phyloP scores from a whole-genome alignment of 345 rosid genomes.

The Nephelium lappaceum region DNA sequence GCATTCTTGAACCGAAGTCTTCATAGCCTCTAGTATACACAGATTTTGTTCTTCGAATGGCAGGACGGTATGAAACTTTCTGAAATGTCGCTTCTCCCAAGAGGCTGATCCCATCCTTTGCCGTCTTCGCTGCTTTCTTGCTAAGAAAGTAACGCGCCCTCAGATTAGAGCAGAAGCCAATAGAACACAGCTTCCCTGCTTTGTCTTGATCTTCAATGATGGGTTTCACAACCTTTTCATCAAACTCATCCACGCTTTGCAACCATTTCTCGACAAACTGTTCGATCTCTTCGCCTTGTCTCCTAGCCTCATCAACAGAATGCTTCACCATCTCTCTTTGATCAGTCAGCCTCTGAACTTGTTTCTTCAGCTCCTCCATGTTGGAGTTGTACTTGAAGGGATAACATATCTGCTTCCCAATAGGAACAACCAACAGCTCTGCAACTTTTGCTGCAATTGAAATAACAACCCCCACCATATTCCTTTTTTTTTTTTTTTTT shows the following conservation, averaged over 20 bases:
- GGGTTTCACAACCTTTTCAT: neutral
- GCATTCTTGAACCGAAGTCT: neutral
- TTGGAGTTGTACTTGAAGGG: neutral
- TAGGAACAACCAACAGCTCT: neutral
- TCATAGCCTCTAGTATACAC: neutral
- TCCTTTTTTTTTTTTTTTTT: too few relatives aligned
- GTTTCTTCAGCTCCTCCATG: neutral
- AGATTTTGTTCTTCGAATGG: neutral
- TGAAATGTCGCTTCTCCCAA: neutral
- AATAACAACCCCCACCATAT: neutral
- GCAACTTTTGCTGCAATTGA: neutral
- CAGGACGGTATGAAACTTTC: neutral
- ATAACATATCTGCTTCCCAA: too few relatives aligned
- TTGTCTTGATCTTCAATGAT: neutral
- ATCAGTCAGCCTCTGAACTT: neutral
- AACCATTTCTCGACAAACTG: neutral
- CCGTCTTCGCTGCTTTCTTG: neutral
- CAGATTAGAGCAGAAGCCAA: neutral
- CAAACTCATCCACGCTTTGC: neutral
- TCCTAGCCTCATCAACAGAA: neutral
- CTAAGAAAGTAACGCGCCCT: neutral
- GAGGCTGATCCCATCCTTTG: neutral
- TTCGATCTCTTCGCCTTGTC: conserved; percentile 9
- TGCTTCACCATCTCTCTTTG: neutral
- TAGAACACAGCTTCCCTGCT: neutral